Base-by-base conservation (phyloP, 176 grass and related monocot genomes). In the Dendrocalamus sinicus region DNA sequence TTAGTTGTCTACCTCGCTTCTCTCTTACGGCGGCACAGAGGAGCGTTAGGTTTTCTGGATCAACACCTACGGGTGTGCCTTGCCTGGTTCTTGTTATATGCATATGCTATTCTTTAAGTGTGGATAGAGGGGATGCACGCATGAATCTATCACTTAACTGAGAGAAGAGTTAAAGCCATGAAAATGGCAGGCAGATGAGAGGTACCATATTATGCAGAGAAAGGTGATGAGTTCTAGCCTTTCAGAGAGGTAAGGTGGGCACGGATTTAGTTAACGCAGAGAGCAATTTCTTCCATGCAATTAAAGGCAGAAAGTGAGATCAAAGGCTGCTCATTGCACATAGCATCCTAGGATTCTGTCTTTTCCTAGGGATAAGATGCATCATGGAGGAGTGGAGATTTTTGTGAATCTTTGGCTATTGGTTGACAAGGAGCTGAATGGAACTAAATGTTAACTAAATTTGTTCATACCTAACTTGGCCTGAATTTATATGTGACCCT, bases 291-390 rank as follows among this genome's bases (percentile, higher is more conserved):
- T 83, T 69, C 41, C 22, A 63, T 52, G 22, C 52, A 87, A 54
- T 75, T 75, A 39, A 80, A 44, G 22, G 8, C 8, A 84, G 61
- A 87, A 87, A 83, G 39, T 83, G 88, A 90, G 55, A 63, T 44
- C 3, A 52, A 61, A 39, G 39, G 45, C 71, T 84, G 22, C 39
- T 69, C 61, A 61, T n/a, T 80, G 60, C 52, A 20, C 12, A 28
- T 61, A 47, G 67, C 17, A 78, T 79, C 75, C 28, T 66, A 83
- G 22, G 72, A 53, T 72, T 52, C 66, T n/a, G n/a, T 83, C 75
- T 39, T 40, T 16, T 6, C 13, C 37, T 83, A 22, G 3, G 16
- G 59, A 74, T 51, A 67, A 87, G 59, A 60, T 65, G 72, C 41
- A 39, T 67, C 6, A 26, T 41, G n/a, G 55, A 48, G 53, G 55